Conservation (phyloP, 495 filamentous ascomycete genomes). For the Staphylotrichum longicolle region DNA sequence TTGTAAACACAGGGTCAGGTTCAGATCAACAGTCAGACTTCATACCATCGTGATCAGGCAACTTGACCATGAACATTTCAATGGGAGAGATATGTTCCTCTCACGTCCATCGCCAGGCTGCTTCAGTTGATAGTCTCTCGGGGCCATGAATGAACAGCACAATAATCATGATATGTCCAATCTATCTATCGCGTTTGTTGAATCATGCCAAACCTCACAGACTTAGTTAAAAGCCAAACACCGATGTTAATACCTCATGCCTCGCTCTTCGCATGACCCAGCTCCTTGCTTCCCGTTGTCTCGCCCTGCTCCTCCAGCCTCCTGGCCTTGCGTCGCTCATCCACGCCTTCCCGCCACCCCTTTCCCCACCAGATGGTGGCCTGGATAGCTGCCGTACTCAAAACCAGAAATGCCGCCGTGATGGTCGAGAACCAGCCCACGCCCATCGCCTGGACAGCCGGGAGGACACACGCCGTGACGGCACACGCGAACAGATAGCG, state of each 20-base stretch:
- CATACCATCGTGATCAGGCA: too few species aligned
- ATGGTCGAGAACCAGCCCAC: constrained; percentile 66
- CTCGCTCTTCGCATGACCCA: background rate
- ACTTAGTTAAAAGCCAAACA: too few species aligned
- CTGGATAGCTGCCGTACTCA: constrained; percentile 46
- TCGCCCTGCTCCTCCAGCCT: constrained; percentile 21
- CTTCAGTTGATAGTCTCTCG: too few species aligned
- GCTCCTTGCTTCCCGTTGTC: constrained; percentile 14
- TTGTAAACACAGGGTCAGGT: too few species aligned
- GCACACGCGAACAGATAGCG: constrained; percentile 66
- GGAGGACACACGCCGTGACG: constrained; percentile 64
- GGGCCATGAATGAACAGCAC: too few species aligned
- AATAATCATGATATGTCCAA: too few species aligned
- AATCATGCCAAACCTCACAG: too few species aligned
- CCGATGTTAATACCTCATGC: background rate
- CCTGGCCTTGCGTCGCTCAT: constrained; percentile 28
- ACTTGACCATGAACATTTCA: too few species aligned
- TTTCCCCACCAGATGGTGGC: constrained; percentile 53
- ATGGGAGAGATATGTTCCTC: too few species aligned
- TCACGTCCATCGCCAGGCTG: too few species aligned
- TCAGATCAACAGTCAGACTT: too few species aligned
- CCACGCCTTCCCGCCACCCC: constrained; percentile 53
- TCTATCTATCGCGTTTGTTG: too few species aligned
- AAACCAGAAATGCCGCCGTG: constrained; percentile 54
- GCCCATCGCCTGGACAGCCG: constrained; percentile 63